Percentiles rank a stretch among this genome's conserved stretches.
Conservation (phyloP, 2,329 filamentous ascomycete species). For the Emericellopsis cladophorae region DNA sequence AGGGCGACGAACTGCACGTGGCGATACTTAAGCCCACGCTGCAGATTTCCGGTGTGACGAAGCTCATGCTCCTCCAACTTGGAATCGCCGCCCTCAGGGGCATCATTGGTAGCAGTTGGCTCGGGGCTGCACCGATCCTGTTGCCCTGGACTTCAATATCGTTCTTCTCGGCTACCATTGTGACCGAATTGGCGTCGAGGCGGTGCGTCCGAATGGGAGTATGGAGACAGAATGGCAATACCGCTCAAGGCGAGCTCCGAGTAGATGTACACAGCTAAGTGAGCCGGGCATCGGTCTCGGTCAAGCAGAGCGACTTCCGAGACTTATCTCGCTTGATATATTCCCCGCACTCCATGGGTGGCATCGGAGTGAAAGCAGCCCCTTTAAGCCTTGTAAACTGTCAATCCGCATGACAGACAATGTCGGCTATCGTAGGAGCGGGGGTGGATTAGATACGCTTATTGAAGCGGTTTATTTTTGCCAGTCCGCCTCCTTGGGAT, state of each 20-base stretch:
- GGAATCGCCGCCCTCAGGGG: slow-evolving; percentile 1
- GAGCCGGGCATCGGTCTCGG: too few species aligned
- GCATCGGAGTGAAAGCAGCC: neutral
- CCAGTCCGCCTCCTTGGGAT: too few species aligned
- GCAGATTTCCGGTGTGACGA: slow-evolving; percentile 16
- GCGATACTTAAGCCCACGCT: slow-evolving; percentile 24
- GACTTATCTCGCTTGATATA: too few species aligned
- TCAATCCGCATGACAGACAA: neutral
- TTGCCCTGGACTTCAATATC: neutral
- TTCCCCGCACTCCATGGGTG: neutral
- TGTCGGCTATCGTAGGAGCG: too few species aligned
- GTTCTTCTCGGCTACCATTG: neutral
- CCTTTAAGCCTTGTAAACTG: neutral
- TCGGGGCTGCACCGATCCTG: neutral
- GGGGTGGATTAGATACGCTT: too few species aligned
- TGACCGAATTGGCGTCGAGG: neutral
- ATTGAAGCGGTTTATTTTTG: too few species aligned
- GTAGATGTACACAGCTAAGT: too few species aligned
- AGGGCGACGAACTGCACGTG: slow-evolving; percentile 29
- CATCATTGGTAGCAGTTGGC: neutral
- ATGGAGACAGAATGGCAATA: too few species aligned
- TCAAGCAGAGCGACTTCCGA: too few species aligned
- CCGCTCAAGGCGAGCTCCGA: too few species aligned
- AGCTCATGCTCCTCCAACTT: slow-evolving; percentile 13
- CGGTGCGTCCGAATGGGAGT: too few species aligned